Conservation (phyloP, 176 grass and related monocot genomes). For the Triticum turgidum region DNA sequence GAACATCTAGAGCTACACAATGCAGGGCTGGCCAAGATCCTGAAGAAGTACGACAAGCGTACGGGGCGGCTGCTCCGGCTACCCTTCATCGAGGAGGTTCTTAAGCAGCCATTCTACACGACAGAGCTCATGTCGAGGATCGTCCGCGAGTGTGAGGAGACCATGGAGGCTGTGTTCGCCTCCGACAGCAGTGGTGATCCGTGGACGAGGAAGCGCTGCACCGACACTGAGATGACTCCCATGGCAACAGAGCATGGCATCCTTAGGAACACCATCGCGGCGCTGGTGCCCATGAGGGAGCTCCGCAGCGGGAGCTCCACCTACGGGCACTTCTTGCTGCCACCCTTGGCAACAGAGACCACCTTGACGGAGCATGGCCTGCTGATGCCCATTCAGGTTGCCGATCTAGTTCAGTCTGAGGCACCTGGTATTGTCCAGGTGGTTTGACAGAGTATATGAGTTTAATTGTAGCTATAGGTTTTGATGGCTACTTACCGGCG, state of each 20-base stretch:
- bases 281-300: slow-evolving; percentile 64
- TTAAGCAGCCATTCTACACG: slow-evolving; percentile 88
- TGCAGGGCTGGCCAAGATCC: slow-evolving; percentile 75
- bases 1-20: neutral
- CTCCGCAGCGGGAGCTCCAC: slow-evolving; percentile 67
- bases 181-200: neutral
- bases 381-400: no score
- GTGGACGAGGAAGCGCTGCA: neutral
- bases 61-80: slow-evolving; percentile 54
- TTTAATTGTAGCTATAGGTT: no score
- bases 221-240: neutral
- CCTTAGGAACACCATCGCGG: slow-evolving; percentile 62
- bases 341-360: slow-evolving; percentile 22
- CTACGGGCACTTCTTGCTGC: slow-evolving; percentile 64
- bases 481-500: no score
- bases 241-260: slow-evolving; percentile 40
- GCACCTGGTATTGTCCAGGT: no score
- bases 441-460: no score
- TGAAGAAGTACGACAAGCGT: slow-evolving; percentile 86
- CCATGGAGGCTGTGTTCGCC: slow-evolving; percentile 56
- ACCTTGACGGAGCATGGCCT: neutral
- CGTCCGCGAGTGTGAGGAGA: slow-evolving; percentile 63
- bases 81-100: slow-evolving; percentile 69
- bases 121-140: slow-evolving; percentile 75
- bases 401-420: no score